Evolutionary conservation across 192 early-diverging fungal genomes (phyloP).

Genomic region (Backusella circina): DNA sequence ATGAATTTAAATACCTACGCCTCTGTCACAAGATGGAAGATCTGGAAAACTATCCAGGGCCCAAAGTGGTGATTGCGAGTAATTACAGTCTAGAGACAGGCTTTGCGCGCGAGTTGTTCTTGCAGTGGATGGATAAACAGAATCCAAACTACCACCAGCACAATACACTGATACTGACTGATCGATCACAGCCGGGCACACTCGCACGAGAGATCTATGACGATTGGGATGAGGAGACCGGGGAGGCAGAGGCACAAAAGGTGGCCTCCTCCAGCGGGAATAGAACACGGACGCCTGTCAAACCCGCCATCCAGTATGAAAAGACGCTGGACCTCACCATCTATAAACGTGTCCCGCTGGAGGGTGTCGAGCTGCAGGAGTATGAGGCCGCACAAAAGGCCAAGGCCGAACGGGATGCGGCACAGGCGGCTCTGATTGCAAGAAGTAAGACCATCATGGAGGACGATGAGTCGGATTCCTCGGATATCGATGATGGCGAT

Average conservation of each 20-base stretch:
- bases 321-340: constrained; percentile 34
- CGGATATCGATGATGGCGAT: constrained; percentile 51
- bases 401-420: constrained; percentile 67
- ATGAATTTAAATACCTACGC: constrained; percentile 81
- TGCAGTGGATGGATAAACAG: constrained; percentile 56
- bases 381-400: constrained; percentile 62
- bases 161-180: constrained; percentile 77
- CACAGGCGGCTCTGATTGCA: constrained; percentile 62
- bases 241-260: constrained; percentile 33
- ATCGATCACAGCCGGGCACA: constrained; percentile 69
- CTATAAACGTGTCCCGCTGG: constrained; percentile 69
- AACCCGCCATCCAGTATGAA: constrained; percentile 29
- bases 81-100: constrained; percentile 79
- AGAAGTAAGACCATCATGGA: constrained; percentile 71
- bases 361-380: constrained; percentile 80
- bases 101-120: constrained; percentile 75
- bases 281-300: constrained; percentile 20
- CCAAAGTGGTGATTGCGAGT: constrained; percentile 84
- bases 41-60: constrained; percentile 61
- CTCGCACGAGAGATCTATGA: constrained; percentile 64
- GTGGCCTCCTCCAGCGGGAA: constrained; percentile 12
- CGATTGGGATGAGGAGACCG: constrained; percentile 51
- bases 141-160: neutral
- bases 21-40: constrained; percentile 68
- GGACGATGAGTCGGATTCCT: constrained; percentile 65